Evolutionary conservation across 257 asterid species (phyloP).

Genomic region (Penstemon barbatus): DNA sequence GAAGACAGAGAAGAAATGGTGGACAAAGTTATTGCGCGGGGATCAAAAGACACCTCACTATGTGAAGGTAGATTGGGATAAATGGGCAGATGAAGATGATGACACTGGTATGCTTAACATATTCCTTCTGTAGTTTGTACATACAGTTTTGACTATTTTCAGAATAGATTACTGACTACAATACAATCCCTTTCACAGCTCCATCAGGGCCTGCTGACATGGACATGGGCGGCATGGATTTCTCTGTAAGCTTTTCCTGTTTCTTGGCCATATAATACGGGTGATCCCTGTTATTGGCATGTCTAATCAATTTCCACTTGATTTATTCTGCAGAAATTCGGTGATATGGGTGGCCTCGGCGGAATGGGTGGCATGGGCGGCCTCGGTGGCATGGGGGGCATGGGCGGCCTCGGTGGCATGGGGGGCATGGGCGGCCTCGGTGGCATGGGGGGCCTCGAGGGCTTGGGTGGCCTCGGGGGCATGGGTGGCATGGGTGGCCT

Average conservation of each 20-base stretch:
- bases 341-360: conserved; percentile 39
- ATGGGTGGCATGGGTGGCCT: conserved; percentile 45
- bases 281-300: not conserved
- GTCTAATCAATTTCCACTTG: conserved; percentile 22
- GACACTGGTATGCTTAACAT: conserved; percentile 33
- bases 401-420: conserved; percentile 30
- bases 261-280: not conserved
- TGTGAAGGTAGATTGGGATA: conserved; percentile 85
- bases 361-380: conserved; percentile 36
- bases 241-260: conserved; percentile 47
- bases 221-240: conserved; percentile 42
- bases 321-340: conserved; percentile 55
- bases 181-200: not conserved
- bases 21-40: conserved; percentile 64
- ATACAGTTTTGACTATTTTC: not conserved
- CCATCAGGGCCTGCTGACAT: not conserved
- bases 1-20: conserved; percentile 82
- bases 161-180: not conserved
- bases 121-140: not conserved
- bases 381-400: conserved; percentile 30
- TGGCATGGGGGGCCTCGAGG: conserved; percentile 32
- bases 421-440: conserved; percentile 35
- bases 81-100: conserved; percentile 86
- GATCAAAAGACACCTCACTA: conserved; percentile 59
- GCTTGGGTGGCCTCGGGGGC: conserved; percentile 34